A percentile compares a stretch with the other conserved stretches of the same genome.
Conservation (phyloP, 768 basidiomycete species). For the Paxillus involutus region DNA sequence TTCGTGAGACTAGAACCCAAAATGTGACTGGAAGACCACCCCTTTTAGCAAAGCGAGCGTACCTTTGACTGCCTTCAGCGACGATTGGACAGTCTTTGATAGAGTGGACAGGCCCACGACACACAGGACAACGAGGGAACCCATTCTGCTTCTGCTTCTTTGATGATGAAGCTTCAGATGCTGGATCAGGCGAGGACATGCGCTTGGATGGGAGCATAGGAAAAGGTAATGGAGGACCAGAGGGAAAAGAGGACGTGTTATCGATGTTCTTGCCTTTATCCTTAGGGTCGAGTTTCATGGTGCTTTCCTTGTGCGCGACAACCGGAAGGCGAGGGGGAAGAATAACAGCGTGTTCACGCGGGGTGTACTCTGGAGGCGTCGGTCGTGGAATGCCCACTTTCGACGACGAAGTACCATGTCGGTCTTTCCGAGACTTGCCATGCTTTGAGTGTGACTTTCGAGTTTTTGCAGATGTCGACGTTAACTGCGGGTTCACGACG, state of each 20-base stretch:
- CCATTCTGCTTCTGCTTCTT: slow-evolving; percentile 40
- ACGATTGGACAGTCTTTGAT: slow-evolving; percentile 59
- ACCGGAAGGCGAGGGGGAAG: neutral
- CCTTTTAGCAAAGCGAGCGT: slow-evolving; percentile 6
- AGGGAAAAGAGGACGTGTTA: neutral
- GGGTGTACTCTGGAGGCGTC: neutral
- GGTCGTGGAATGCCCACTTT: slow-evolving; percentile 1
- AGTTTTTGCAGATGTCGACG: slow-evolving; percentile 15
- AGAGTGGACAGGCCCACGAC: slow-evolving; percentile 44
- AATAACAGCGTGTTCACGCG: neutral
- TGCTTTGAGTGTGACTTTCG: neutral
- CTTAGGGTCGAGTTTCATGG: neutral
- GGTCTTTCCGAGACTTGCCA: neutral
- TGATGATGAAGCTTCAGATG: slow-evolving; percentile 20
- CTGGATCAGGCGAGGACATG: slow-evolving; percentile 29
- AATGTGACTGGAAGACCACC: slow-evolving; percentile 3
- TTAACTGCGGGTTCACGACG: slow-evolving; percentile 34
- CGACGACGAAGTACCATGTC: neutral
- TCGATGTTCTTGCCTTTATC: neutral
- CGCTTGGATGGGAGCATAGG: slow-evolving; percentile 35
- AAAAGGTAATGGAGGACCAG: neutral
- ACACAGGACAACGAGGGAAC: slow-evolving; percentile 44
- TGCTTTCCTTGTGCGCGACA: neutral
- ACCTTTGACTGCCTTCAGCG: slow-evolving; percentile 55
- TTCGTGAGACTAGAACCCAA: slow-evolving; percentile 36